Evolutionary conservation across 495 filamentous ascomycete species (phyloP), one percentile per base, ranked within the genome.

Genomic region (Staphylotrichum longicolle): DNA sequence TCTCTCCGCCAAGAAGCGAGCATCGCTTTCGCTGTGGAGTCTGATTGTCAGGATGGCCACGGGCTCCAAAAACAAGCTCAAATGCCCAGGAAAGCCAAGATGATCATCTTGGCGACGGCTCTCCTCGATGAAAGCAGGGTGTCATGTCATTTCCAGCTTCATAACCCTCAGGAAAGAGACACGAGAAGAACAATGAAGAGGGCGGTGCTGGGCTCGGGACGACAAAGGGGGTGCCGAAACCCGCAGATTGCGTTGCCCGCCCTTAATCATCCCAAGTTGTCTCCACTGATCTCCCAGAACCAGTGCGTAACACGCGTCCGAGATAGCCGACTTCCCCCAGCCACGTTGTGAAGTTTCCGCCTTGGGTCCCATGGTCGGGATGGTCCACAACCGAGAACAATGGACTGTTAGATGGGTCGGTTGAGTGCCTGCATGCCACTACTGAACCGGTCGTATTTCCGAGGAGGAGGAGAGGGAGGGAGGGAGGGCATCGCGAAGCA

Each of bases 51-150:
- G 41, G 6, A 20, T 27, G 10, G n/a, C 2, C 15, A 15, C 11
- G 4, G 39, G 53, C 39, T 7, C 34, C 14, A 40, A 37, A 52
- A 53, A 57, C 54, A 63, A 63, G 60, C 60, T 57, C 40, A 11
- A 53, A 52, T 46, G 60, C 60, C 60, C 53, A 57, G 59, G 53
- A 56, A 46, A 45, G 47, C 52, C 53, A 54, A 52, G 54, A 10
- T 1, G 7, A 40, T 51, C 30, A 4, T n/a, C 44, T 55, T 50
- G 14, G 5, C 30, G 10, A 39, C 10, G 37, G 1, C 20, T 27
- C 20, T 27, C 20, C 20, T 27, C 20, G 20, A 27, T 27, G 20
- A 27, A 27, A 27, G 20, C 20, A 27, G 20, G 20, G 37, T 10
- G 10, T 39, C 10, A 27, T 5, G 34, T 33, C 54, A 46, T 57